phyloP scores from a whole-genome alignment of 2,329 filamentous ascomycete genomes.

The Pezicula neosporulosa region DNA sequence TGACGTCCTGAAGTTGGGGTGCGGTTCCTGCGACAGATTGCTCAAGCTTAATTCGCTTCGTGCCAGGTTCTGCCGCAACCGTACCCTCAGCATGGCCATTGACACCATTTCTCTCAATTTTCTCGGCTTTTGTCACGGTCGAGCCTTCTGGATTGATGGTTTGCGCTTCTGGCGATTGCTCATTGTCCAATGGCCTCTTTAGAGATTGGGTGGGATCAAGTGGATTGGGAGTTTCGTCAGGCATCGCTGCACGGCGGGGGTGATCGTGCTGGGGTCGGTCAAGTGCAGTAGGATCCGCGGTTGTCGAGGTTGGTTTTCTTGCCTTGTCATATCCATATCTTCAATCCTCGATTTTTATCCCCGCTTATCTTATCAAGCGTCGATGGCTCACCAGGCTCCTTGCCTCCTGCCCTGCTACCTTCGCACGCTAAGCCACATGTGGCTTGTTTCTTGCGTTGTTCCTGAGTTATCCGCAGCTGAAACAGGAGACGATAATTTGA shows the following conservation, averaged over 20 bases:
- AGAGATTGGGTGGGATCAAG: constrained; percentile 21
- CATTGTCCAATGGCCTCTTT: constrained; percentile 19
- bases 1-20: background rate
- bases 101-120: constrained; percentile 20
- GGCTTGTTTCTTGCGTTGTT: no score
- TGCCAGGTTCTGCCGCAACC: constrained; percentile 31
- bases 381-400: background rate
- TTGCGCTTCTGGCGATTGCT: constrained; percentile 15
- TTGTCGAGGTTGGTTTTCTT: background rate
- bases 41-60: constrained; percentile 49
- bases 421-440: no score
- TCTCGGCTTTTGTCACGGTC: constrained; percentile 26
- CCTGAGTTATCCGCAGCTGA: no score
- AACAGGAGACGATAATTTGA: no score
- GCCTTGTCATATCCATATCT: constrained; percentile 2
- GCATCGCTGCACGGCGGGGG: constrained; percentile 11
- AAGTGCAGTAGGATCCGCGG: no score
- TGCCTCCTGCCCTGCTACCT: background rate
- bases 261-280: background rate
- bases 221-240: constrained; percentile 12
- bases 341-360: no score
- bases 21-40: background rate
- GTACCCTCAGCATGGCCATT: constrained; percentile 26
- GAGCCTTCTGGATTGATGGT: constrained; percentile 24
- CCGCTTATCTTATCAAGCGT: constrained; percentile 21